Percentiles rank a stretch among this genome's conserved stretches.
These are phyloP conservation scores for Aspergillus intermedius DNA, from an alignment of 2,329 filamentous ascomycete genomes.

Conservation along the genomic window DNA sequence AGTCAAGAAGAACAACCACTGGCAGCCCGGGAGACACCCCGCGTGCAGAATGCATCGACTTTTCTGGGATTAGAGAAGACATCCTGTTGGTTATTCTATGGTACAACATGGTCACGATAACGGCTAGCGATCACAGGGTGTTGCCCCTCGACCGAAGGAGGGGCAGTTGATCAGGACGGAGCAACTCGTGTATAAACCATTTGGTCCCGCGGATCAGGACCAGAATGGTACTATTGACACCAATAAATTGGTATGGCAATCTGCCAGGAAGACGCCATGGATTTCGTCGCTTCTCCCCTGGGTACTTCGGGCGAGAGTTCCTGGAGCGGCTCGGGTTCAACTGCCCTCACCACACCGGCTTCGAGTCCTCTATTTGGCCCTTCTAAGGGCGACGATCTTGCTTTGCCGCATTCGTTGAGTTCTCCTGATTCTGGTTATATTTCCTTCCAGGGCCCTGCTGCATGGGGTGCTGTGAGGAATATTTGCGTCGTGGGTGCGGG, in stretches of 20 bases:
- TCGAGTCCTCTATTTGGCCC: slow-evolving; percentile 22
- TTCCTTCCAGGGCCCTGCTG: slow-evolving; percentile 2
- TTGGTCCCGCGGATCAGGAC: too few species aligned
- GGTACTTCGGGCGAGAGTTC: slow-evolving; percentile 14
- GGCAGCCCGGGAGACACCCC: slow-evolving; percentile 3
- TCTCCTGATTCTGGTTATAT: slow-evolving; percentile 2
- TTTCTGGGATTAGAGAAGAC: slow-evolving; percentile 2
- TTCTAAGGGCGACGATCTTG: slow-evolving; percentile 16
- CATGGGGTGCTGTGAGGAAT: slow-evolving; percentile 18
- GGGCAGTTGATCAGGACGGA: background rate
- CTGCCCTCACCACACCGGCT: slow-evolving; percentile 20
- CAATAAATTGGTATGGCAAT: background rate
- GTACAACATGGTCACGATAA: background rate
- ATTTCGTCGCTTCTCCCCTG: slow-evolving; percentile 14
- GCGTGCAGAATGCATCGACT: slow-evolving; percentile 6
- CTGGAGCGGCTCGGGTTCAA: slow-evolving; percentile 10
- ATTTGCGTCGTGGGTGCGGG: slow-evolving; percentile 71
- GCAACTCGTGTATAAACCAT: background rate
- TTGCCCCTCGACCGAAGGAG: background rate
- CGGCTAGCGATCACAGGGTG: slow-evolving; percentile 1
- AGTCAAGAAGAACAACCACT: slow-evolving; percentile 1
- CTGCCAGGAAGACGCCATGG: slow-evolving; percentile 13
- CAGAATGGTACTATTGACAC: too few species aligned
- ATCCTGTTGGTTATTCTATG: background rate
- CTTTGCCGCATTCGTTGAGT: slow-evolving; percentile 10